Conservation (phyloP, 768 basidiomycete species). For the Russula compacta region DNA sequence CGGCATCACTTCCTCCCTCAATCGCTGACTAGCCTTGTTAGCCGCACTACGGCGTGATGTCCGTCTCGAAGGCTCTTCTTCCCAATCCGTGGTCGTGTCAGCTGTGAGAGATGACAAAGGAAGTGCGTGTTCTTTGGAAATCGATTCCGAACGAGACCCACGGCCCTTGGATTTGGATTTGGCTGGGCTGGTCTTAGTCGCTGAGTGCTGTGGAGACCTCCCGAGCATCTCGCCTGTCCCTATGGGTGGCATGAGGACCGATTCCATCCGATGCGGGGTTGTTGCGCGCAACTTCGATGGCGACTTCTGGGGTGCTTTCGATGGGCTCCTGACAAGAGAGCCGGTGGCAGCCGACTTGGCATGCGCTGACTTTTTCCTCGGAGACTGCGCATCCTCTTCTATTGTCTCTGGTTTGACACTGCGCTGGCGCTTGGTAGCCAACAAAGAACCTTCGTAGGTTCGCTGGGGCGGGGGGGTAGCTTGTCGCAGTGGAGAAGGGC, state of each 20-base stretch:
- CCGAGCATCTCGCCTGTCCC: background rate
- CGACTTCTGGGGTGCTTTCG: constrained; percentile 4
- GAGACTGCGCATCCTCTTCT: background rate
- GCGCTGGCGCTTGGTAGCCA: background rate
- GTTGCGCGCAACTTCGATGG: background rate
- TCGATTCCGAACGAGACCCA: background rate
- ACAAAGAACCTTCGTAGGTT: background rate
- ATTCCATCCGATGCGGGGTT: constrained; percentile 7
- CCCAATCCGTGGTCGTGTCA: constrained; percentile 18
- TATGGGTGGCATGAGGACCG: constrained; percentile 17
- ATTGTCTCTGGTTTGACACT: constrained; percentile 1
- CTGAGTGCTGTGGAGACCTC: background rate
- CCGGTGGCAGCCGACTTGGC: background rate
- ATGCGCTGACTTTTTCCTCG: constrained; percentile 14
- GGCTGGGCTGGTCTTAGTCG: constrained; percentile 8
- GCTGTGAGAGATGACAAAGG: constrained; percentile 13
- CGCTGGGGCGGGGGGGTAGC: background rate
- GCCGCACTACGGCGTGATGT: constrained; percentile 41
- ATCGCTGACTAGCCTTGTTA: constrained; percentile 38
- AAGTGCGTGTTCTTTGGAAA: background rate
- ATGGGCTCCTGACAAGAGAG: background rate
- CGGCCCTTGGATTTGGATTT: constrained; percentile 5
- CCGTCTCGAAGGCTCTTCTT: constrained; percentile 18
- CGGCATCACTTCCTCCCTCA: constrained; percentile 59
- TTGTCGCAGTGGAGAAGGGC: background rate